These are phyloP conservation scores for Colletotrichum tropicicola DNA, from an alignment of 2,329 filamentous ascomycete genomes.

Conservation along the genomic window DNA sequence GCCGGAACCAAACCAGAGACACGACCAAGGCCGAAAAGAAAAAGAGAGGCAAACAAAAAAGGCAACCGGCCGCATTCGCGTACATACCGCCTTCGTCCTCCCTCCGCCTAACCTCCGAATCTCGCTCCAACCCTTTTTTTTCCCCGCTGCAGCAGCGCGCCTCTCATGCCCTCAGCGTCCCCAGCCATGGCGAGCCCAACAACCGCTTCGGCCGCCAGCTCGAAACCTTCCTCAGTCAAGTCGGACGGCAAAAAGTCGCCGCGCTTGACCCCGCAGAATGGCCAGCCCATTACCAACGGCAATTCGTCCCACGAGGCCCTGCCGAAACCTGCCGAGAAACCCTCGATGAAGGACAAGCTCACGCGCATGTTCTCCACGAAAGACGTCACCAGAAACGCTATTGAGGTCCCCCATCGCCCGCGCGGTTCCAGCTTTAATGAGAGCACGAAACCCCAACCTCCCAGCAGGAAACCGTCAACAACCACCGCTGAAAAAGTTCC, in stretches of 20 bases:
- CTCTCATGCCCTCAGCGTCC: constrained; percentile 25
- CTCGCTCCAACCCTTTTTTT: constrained; percentile 1
- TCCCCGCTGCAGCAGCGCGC: background rate
- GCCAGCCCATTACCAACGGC: constrained; percentile 34
- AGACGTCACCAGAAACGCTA: constrained; percentile 52
- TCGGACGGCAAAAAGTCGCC: constrained; percentile 52
- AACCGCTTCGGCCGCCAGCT: constrained; percentile 49
- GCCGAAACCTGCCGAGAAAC: constrained; percentile 56
- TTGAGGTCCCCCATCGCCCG: constrained; percentile 43
- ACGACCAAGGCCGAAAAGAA: background rate
- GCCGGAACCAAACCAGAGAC: constrained; percentile 4
- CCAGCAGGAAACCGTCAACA: constrained; percentile 39
- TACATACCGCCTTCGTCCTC: constrained; percentile 21
- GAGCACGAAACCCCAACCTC: constrained; percentile 50
- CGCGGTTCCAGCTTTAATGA: constrained; percentile 43
- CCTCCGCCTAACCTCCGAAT: too few species aligned
- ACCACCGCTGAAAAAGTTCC: constrained; percentile 37
- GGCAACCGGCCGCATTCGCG: constrained; percentile 12
- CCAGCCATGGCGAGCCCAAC: constrained; percentile 28
- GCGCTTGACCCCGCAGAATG: constrained; percentile 50
- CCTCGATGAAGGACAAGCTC: constrained; percentile 70
- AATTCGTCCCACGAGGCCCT: constrained; percentile 39
- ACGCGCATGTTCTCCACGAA: constrained; percentile 73
- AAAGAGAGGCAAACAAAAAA: constrained; percentile 8
- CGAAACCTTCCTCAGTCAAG: constrained; percentile 59